Percentiles rank a stretch among this genome's conserved stretches.
These are phyloP conservation scores for Meyerozyma guilliermondii DNA, from an alignment of 1,139 yeast genomes.

Conservation along the genomic window DNA sequence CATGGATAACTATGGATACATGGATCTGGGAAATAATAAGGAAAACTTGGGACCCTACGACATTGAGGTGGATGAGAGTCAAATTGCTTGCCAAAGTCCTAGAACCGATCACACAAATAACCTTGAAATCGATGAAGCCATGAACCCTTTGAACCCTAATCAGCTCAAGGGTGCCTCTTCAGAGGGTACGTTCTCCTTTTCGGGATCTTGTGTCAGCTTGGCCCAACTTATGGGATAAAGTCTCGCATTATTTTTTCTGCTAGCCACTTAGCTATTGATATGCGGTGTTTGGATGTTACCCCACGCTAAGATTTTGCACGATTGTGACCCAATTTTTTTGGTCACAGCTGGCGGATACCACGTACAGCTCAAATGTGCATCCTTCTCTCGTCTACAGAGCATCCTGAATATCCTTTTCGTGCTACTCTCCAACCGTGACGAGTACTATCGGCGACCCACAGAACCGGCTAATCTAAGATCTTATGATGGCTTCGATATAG, in stretches of 20 bases:
- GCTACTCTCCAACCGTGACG: slow-evolving; percentile 81
- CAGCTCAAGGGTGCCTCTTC: background rate
- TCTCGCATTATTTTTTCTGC: background rate
- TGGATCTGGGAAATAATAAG: background rate
- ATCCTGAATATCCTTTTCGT: slow-evolving; percentile 66
- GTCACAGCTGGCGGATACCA: background rate
- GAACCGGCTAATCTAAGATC: slow-evolving; percentile 51
- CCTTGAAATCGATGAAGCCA: background rate
- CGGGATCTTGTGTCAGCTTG: background rate
- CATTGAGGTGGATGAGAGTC: background rate
- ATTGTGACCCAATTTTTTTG: background rate
- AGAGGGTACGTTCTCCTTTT: background rate
- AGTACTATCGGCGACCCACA: slow-evolving; percentile 71
- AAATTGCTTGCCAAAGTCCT: background rate
- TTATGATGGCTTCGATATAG: slow-evolving; percentile 29
- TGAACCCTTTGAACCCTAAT: background rate
- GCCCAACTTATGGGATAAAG: background rate
- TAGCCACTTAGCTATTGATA: background rate
- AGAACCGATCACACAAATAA: background rate
- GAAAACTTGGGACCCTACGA: background rate
- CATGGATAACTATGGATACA: background rate
- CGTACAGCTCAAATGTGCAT: slow-evolving; percentile 51
- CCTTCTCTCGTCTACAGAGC: slow-evolving; percentile 52
- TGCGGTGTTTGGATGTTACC: background rate
- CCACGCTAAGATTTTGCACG: background rate